Evolutionary conservation across 306 rosid genomes (phyloP), one percentile per base, ranked within the genome.

Genomic region (Crotalaria pallida): DNA sequence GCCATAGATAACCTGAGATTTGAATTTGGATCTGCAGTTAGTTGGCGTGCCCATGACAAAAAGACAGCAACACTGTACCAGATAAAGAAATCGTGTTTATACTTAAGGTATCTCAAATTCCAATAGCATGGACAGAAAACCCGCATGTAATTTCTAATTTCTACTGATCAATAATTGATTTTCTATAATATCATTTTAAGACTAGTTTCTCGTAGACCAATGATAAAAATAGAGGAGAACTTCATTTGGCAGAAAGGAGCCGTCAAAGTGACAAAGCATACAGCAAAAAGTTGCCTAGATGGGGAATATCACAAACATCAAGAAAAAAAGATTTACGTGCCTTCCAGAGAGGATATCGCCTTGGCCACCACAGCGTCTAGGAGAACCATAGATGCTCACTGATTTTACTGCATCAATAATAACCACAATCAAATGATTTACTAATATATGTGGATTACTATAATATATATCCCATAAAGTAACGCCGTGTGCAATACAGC

Each of bases 331-430:
- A n/a, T n/a, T 33, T 19, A 80, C 98, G 82, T 86, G 81, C 98
- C 96, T 92, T 86, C 98, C 98, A 74, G 92, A 89, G 79, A 92
- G 98, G 74, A 92, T 86, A 75, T 92, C 98, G 36, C 98, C 98
- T 78, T 92, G 98, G 66, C 96, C 98, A 41, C 96, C 96, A 67
- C 96, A 92, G 58, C 98, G 91, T 51, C 98, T 86, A 63, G 92
- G 95, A 83, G 96, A 92, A 69, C 98, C 96, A 41, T 83, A 86
- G 63, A 89, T 76, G 81, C 92, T 84, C 57, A 89, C 95, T 58
- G 95, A 87, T 76, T 78, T 80, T 53, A 89, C 98, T 92, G 89
- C 83, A 81, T 4, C 50, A 44, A 62, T 18, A 65, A 71, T 40
- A 71, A 65, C 21, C 15, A 16, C 50, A 43, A 76, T 43, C 31